Percentiles rank a stretch among this genome's conserved stretches.
Evolutionary conservation across 306 rosid genomes (phyloP).

Genomic region (peach (Prunus persica)): DNA sequence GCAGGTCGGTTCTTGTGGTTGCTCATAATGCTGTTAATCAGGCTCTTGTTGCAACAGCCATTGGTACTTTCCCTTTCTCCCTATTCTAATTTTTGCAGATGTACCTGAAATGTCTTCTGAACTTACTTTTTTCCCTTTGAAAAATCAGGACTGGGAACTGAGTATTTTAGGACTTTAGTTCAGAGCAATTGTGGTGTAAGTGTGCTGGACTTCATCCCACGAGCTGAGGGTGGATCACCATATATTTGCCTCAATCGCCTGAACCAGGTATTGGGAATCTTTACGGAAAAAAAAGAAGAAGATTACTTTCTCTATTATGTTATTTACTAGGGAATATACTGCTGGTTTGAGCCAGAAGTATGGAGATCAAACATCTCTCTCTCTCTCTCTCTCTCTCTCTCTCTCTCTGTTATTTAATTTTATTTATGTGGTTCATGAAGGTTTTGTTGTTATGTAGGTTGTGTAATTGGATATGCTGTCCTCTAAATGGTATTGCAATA

Average conservation of each 20-base stretch:
- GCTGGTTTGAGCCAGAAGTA: not conserved
- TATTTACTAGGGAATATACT: not conserved
- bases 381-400: not conserved
- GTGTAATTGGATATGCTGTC: slow-evolving; percentile 14
- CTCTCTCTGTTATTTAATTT: not conserved
- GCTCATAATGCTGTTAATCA: slow-evolving; percentile 99
- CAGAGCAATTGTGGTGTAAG: slow-evolving; percentile 97
- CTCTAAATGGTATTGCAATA: slow-evolving; percentile 33
- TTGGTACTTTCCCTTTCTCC: slow-evolving; percentile 52
- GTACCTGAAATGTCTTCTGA: not conserved
- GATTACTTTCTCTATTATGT: not conserved
- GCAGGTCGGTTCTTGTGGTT: slow-evolving; percentile 87
- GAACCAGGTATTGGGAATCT: slow-evolving; percentile 63
- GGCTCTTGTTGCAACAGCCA: slow-evolving; percentile 93
- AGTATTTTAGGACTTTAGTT: slow-evolving; percentile 83
- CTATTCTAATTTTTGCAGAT: slow-evolving; percentile 10
- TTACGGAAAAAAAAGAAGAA: not conserved
- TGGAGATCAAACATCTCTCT: not conserved
- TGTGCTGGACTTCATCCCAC: slow-evolving; percentile 80
- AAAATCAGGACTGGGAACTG: slow-evolving; percentile 63
- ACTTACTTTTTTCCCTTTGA: not conserved
- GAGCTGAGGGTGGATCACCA: slow-evolving; percentile 66
- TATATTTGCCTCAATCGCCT: slow-evolving; percentile 80
- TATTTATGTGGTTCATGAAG: not conserved
- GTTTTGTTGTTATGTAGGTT: slow-evolving; percentile 16